Evolutionary conservation across 225 moss, liverwort and hornwort species (phyloP), one percentile per base, ranked within the genome.

Genomic region (Physcomitrium patens): DNA sequence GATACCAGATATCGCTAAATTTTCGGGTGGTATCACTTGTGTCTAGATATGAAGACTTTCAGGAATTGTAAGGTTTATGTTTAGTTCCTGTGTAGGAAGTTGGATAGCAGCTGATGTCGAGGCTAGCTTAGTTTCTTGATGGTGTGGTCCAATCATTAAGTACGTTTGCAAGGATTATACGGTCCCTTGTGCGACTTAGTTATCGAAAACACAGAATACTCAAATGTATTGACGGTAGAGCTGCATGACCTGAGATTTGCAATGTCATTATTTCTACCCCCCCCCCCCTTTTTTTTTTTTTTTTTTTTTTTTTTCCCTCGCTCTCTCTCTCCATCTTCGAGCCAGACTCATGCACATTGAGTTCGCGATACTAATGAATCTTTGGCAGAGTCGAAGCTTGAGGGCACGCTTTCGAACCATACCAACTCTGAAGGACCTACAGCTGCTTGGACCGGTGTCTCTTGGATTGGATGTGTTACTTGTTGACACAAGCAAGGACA

Each of bases 371-470:
- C 19, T 73, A 75, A 70, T 75, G 65, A 53, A 46, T 72, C 53
- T 76, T 60, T 74, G 79, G 68, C 96, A 96, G 96, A 96, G 79
- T 83, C 88, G 84, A 76, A 84, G 82, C 78, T 80, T 91, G 82
- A 94, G 84, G 81, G 84, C 89, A 23, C 91, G 83, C 65, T 91
- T 85, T 63, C 86, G 75, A 66, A 86, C 70, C 45, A 91, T 96
- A 57, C 96, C 96, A 68, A 94, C 94, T 43, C 79, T 96, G 80
- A 84, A 80, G 68, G 96, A 96, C 76, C 71, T 96, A 18, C 82
- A 83, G 61, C 75, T 67, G 75, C 60, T 90, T 75, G 92, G 91
- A 66, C 82, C 80, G 24, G 84, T 83, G 64, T 83, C 79, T 69
- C 76, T 79, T 31, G 77, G 81, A 66, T 75, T 88, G 80, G 94